Evolutionary conservation across 108 stramenopile species (phyloP), one percentile per base, ranked within the genome.

Genomic region (Stephanodiscus triporus): DNA sequence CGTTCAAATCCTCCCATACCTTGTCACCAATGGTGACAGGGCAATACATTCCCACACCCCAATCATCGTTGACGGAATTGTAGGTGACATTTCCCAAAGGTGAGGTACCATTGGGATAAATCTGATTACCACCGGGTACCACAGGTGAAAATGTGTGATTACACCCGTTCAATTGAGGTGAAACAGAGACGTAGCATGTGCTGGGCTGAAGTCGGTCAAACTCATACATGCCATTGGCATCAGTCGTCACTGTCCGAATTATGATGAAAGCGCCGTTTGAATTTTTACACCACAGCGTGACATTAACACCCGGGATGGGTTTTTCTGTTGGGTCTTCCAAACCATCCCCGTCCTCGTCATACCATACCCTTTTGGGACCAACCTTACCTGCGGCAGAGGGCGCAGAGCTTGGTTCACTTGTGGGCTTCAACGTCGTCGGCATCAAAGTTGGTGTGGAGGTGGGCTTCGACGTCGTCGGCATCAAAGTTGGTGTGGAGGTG

Each of bases 1-100:
- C 79, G 48, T 80, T 70, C 47, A 69, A 22, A 73, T 80, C 79
- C 49, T 74, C 65, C 79, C 79, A 80, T 9, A 80, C 79, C 56
- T 74, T 80, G 68, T 80, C 68, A 69, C 79, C 79, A 8, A 80
- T 73, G 11, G 61, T 61, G 29, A 69, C 72, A 0, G 79, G 73
- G 9, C 38, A 8, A 63, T 73, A 69, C 56, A 80, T 19, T 64
- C 76, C 76, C 8, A 77, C 76, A 66, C 70, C 40, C 60, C 34
- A 61, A 36, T 36, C 60, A 23, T 61, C 36, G 37, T 42, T 38
- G 60, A 42, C 37, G 22, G 34, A 36, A 38, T 61, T 61, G 19
- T 42, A 61, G 6, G 22, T 36, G 36, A 61, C 60, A 40, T 36
- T 61, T 4, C 37, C n/a, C 37, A 7, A n/a, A n/a, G 60, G 60